Evolutionary conservation across 352 stramenopile species (phyloP), one percentile per base, ranked within the genome.

Genomic region (Phytophthora foliorum): DNA sequence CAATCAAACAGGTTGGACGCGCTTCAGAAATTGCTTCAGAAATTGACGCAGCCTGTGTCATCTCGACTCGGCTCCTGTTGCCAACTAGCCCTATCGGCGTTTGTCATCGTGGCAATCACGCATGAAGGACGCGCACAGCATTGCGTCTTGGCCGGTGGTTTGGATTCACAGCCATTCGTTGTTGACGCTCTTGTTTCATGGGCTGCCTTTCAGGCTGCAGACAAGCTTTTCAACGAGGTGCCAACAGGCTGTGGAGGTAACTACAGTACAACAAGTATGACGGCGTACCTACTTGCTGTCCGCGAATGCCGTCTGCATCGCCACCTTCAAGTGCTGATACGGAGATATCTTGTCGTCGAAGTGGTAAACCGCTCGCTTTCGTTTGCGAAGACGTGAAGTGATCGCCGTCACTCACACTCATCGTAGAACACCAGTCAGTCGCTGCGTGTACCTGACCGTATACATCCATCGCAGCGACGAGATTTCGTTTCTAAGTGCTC

Each of bases 1-100:
- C 34, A 69, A 69, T 65, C 80, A 57, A 51, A 77, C 31, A 11
- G 76, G 64, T 54, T 69, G 22, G 51, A 68, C 60, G 52, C 67
- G 27, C 31, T 60, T 71, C 53, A 71, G 66, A 19, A 54, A 41
- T 54, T 46, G 27, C 31, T 60, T 71, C 53, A 71, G 66, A 19
- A 54, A 41, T 54, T 46, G 38, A 66, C 49, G 56, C 39, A 32
- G 68, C 42, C 54, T 29, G 10, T 29, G 17, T 55, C 32, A 36
- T 25, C 13, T 21, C 11, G n/a, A 6, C n/a, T 29, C 17, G 14
- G 14, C 41, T 55, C 31, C 31, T 21, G 10, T n/a, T 14, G 36
- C n/a, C n/a, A n/a, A n/a, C n/a, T n/a, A n/a, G n/a, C n/a, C n/a
- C n/a, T n/a, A n/a, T n/a, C n/a, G n/a, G n/a, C n/a, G n/a, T n/a